phyloP scores from a whole-genome alignment of 352 stramenopile species.

The Globisporangium viniferum region DNA sequence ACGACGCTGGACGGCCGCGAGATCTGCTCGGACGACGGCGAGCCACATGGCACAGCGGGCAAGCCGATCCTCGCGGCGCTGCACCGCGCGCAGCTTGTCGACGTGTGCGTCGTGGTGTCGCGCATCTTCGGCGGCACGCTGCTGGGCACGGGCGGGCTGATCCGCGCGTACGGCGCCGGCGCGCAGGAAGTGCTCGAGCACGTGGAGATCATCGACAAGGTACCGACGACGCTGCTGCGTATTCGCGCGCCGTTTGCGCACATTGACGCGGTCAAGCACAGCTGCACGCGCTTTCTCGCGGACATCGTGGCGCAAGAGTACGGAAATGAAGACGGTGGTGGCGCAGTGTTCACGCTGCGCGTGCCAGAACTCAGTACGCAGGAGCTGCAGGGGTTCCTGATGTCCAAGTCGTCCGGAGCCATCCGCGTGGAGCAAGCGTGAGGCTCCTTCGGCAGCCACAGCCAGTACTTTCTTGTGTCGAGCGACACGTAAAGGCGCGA shows the following conservation, averaged over 20 bases:
- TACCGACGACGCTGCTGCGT: conserved; percentile 36
- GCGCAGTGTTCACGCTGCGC: conserved; percentile 41
- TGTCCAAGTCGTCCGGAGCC: conserved; percentile 43
- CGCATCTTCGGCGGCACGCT: conserved; percentile 74
- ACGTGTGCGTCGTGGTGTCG: conserved; percentile 73
- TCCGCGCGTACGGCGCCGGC: conserved; percentile 63
- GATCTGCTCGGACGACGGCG: conserved; percentile 69
- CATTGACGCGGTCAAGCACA: conserved; percentile 47
- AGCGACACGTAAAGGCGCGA: background rate
- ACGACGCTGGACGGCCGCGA: conserved; percentile 49
- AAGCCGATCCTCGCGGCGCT: conserved; percentile 60
- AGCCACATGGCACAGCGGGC: conserved; percentile 70
- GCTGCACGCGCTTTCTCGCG: conserved; percentile 35
- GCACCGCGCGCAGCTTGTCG: conserved; percentile 55
- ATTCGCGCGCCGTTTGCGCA: conserved; percentile 33
- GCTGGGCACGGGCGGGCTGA: conserved; percentile 66
- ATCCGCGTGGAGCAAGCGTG: conserved; percentile 16
- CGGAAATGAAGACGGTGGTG: conserved; percentile 2
- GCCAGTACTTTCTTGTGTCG: background rate
- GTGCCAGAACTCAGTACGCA: conserved; percentile 29
- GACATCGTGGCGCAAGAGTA: conserved; percentile 44
- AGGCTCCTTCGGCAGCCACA: background rate
- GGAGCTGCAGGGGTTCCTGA: conserved; percentile 36
- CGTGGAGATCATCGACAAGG: conserved; percentile 48
- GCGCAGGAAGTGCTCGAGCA: conserved; percentile 55